A percentile compares a stretch with the other conserved stretches of the same genome.
Conservation (phyloP, 2,329 filamentous ascomycete genomes). For the Neophaeococcomyces aloes region DNA sequence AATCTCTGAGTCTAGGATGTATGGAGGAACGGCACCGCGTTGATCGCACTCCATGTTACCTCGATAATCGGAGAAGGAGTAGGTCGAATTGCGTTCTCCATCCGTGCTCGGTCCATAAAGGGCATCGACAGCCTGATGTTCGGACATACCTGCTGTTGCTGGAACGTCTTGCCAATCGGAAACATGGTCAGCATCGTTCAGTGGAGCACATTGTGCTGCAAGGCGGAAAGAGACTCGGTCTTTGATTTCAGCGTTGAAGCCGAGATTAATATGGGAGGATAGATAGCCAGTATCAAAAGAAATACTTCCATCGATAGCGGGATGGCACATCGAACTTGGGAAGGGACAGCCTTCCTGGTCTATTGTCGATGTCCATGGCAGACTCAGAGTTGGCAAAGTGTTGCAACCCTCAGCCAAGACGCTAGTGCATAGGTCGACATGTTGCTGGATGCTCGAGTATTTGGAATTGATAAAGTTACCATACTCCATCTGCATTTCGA, state of each 20-base stretch:
- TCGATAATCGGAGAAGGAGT: background rate
- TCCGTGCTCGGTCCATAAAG: constrained; percentile 2
- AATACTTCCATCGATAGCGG: constrained; percentile 6
- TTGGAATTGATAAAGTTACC: constrained; percentile 1
- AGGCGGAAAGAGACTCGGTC: constrained; percentile 8
- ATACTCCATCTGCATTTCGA: constrained; percentile 4
- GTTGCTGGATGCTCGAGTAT: constrained; percentile 7
- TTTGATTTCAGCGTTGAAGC: constrained; percentile 6
- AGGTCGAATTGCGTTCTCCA: constrained; percentile 6
- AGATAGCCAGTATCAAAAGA: constrained; percentile 11
- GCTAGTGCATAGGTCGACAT: constrained; percentile 7
- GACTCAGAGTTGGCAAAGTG: background rate
- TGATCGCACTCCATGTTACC: constrained; percentile 6
- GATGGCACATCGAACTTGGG: constrained; percentile 1
- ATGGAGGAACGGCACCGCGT: background rate
- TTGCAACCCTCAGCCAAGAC: constrained; percentile 1
- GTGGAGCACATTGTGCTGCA: constrained; percentile 7
- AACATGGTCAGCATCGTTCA: constrained; percentile 6
- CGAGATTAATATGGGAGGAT: constrained; percentile 9
- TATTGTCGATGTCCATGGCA: background rate
- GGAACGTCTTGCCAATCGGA: constrained; percentile 7
- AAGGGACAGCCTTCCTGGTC: constrained; percentile 6
- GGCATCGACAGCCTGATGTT: constrained; percentile 5
- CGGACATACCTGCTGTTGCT: background rate
- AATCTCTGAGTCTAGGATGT: constrained; percentile 4